Evolutionary conservation across 805 yeast genomes (phyloP), one percentile per base, ranked within the genome.

Genomic region (Candida taoyuanica): DNA sequence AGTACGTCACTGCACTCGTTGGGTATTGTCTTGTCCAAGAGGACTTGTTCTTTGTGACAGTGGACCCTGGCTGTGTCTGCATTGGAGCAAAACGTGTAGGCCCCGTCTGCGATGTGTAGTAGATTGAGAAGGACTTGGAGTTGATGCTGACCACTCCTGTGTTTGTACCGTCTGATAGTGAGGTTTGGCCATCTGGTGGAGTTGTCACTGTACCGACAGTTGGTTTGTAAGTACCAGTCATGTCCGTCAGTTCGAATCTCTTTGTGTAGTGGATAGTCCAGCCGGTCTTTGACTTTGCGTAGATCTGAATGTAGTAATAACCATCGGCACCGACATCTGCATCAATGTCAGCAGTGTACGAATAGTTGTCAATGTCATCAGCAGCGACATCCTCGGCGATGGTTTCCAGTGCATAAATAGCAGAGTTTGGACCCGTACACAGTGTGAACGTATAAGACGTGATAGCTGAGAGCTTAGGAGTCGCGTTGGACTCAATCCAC

Each of bases 61-160:
- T 64, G 1, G 83, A 54, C 4, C 81, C 85, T 5, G 98, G 97
- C 62, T 87, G 96, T 42, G 69, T 58, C 64, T 89, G 97, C 96
- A 88, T 86, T 37, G 97, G 96, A 1, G 98, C 97, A 60, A 64
- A 85, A 51, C 89, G 74, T 8, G 85, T 76, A 16, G 50, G 60
- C 21, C 96, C 96, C 0, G 93, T 81, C 64, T 91, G 98, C 50
- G 51, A 46, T 3, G 85, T 73, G 63, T 89, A 91, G 2, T 94
- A 73, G 6, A 88, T 64, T 3, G 80, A 56, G 58, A 81, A 82
- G 3, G 87, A 79, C 11, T 58, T 61, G 0, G 77, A 62, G 23
- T 67, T 67, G 6, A 63, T 62, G 5, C 74, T 67, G 7, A 66
- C 56, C 8, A 60, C 61, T 5, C 67, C 71, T 1, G 73, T 60